Conservation (phyloP, 1,284 basidiomycete genomes). For the Macrocystidia cucumis region DNA sequence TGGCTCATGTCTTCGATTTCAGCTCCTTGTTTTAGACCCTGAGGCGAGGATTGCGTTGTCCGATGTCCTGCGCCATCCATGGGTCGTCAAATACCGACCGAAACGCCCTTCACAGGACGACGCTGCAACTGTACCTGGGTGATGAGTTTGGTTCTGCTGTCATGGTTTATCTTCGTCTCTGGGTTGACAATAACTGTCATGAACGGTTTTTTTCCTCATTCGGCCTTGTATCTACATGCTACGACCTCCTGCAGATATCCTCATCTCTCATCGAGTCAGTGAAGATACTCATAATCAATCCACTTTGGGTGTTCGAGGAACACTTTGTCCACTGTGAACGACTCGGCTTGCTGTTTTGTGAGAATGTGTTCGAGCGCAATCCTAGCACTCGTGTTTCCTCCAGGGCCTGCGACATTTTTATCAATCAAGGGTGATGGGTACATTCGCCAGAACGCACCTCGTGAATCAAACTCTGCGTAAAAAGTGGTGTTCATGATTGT, state of each 20-base stretch:
- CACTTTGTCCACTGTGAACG: slow-evolving; percentile 39
- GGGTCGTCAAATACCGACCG: slow-evolving; percentile 79
- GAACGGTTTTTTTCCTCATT: too few relatives aligned
- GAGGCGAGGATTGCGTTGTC: slow-evolving; percentile 74
- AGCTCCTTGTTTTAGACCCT: slow-evolving; percentile 88
- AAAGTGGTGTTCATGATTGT: slow-evolving; percentile 47
- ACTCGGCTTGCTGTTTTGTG: slow-evolving; percentile 25
- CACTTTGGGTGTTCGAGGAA: slow-evolving; percentile 42
- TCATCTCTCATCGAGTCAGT: slow-evolving; percentile 11
- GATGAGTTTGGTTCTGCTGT: too few relatives aligned
- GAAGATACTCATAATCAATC: slow-evolving; percentile 46
- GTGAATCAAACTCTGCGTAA: slow-evolving; percentile 54
- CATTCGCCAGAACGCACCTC: slow-evolving; percentile 26
- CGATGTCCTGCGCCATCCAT: slow-evolving; percentile 85
- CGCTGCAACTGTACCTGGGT: too few relatives aligned
- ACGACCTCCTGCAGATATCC: slow-evolving; percentile 1
- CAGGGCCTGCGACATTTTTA: slow-evolving; percentile 41
- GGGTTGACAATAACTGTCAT: too few relatives aligned
- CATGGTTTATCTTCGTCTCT: too few relatives aligned
- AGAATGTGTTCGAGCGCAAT: slow-evolving; percentile 42
- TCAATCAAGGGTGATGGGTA: slow-evolving; percentile 1
- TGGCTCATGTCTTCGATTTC: too few relatives aligned
- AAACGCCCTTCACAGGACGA: too few relatives aligned
- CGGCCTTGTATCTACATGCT: too few relatives aligned
- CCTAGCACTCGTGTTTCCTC: slow-evolving; percentile 38